Evolutionary conservation across 2,329 filamentous ascomycete species (phyloP), one percentile per base, ranked within the genome.

Genomic region (Periconia sp.): DNA sequence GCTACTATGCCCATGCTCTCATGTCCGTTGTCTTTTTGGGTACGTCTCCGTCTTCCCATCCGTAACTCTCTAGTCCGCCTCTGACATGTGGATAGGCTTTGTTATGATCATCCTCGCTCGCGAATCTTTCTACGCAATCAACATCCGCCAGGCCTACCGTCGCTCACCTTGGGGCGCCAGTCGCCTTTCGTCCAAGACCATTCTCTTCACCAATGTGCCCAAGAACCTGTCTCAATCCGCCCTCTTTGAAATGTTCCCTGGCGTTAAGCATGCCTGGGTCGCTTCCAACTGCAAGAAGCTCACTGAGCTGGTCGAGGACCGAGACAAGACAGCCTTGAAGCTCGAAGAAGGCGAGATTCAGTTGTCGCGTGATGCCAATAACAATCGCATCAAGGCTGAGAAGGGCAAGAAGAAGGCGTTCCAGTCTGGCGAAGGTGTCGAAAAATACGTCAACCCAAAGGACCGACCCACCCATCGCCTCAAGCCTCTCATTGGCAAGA

Each of bases 331-430:
- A 23, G 76, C 74, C 1, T 54, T 73, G 49, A 75, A 75, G 50
- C 65, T 81, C 14, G 79, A 81, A 55, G 65, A 64, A 19, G 77
- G 71, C 10, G 75, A 80, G 56, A 71, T 78, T 41, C 74, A 79
- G 58, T 65, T 80, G 19, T 70, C 75, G 30, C 70, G 67, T 19
- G 68, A 69, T 31, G 73, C 90, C 54, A 93, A 93, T 74, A 79
- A 79, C 50, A 84, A 83, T 17, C 86, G 90, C 47, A 74, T 85
- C 55, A 92, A 91, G 77, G 80, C 82, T 1, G 69, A 83, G 53
- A 88, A 72, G 58, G 77, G 63, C 43, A 75, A 77, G 48, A 71
- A 76, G 54, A 71, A 76, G 54, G 77, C 79, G 46, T 76, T 77
- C 31, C 62, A 77, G 44, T 60, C 76, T 2, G 69, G 70, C 18